Percentiles rank a stretch among this genome's conserved stretches.
Conservation (phyloP, 352 stramenopile genomes). For the Phytophthora sp. region DNA sequence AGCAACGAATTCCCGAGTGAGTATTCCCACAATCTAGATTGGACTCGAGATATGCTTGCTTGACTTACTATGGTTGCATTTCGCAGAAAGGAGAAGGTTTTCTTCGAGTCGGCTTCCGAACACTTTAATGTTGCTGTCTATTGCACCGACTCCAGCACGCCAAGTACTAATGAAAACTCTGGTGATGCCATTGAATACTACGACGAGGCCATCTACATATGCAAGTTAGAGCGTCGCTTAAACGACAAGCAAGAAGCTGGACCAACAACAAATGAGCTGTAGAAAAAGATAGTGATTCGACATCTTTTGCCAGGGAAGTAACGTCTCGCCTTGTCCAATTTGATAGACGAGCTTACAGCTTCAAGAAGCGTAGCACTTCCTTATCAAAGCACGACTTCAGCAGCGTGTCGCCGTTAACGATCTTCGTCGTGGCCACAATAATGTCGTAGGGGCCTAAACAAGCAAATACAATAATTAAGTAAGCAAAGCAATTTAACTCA, state of each 20-base stretch:
- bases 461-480: conserved; percentile 16
- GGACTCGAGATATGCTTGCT: too few species aligned
- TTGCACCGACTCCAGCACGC: conserved; percentile 4
- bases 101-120: conserved; percentile 46
- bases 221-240: conserved; percentile 31
- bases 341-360: conserved; percentile 45
- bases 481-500: too few species aligned
- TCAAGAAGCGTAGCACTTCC: conserved; percentile 78
- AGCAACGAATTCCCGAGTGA: conserved; percentile 62
- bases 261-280: background rate
- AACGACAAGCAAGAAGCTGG: background rate
- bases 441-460: conserved; percentile 87
- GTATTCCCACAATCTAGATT: conserved; percentile 6
- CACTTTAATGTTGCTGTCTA: conserved; percentile 54
- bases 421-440: conserved; percentile 94
- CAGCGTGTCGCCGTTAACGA: conserved; percentile 86
- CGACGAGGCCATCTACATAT: conserved; percentile 58
- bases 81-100: conserved; percentile 44
- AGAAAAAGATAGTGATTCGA: background rate
- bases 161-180: conserved; percentile 3
- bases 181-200: conserved; percentile 31
- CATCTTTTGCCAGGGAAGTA: background rate
- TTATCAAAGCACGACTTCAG: conserved; percentile 90
- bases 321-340: conserved; percentile 7
- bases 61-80: background rate